Percentiles rank a stretch among this genome's conserved stretches.
Evolutionary conservation across 805 yeast genomes (phyloP).

Genomic region (Schwanniomyces vanrijiae): DNA sequence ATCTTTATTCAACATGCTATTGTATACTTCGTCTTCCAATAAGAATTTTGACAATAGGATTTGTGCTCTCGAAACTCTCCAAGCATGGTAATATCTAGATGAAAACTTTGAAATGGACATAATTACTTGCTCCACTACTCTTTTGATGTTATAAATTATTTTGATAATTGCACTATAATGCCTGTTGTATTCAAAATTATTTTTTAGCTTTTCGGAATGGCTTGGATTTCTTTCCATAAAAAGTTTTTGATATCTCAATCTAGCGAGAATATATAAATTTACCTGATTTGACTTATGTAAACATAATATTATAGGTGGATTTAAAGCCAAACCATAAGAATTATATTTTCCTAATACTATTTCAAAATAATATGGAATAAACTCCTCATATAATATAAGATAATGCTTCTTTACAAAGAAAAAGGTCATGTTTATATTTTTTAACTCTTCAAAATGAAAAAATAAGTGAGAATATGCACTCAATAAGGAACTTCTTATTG

Average conservation of each 20-base stretch:
- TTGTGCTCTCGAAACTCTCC: slow-evolving; percentile 62
- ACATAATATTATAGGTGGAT: slow-evolving; percentile 31
- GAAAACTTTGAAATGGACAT: slow-evolving; percentile 41
- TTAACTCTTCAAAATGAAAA: slow-evolving; percentile 29
- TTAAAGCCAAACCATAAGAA: slow-evolving; percentile 27
- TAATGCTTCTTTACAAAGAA: slow-evolving; percentile 30
- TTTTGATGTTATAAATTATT: slow-evolving; percentile 8
- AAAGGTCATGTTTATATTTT: slow-evolving; percentile 28
- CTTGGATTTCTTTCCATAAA: slow-evolving; percentile 11
- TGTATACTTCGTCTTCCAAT: slow-evolving; percentile 20
- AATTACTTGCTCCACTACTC: slow-evolving; percentile 11
- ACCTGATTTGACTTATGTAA: slow-evolving; percentile 38
- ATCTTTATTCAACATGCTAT: slow-evolving; percentile 25
- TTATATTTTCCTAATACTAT: slow-evolving; percentile 6
- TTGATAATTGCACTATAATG: slow-evolving; percentile 6
- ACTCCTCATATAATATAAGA: slow-evolving; percentile 18
- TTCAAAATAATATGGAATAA: slow-evolving; percentile 23
- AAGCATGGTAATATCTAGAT: slow-evolving; percentile 59
- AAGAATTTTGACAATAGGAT: not conserved
- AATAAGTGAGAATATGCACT: slow-evolving; percentile 33
- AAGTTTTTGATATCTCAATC: slow-evolving; percentile 6
- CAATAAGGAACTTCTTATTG: slow-evolving; percentile 11
- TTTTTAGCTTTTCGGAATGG: slow-evolving; percentile 8
- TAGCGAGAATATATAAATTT: slow-evolving; percentile 7
- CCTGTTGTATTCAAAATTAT: slow-evolving; percentile 8